Percentiles rank a stretch among this genome's conserved stretches.
These are phyloP conservation scores for Pestalotiopsis sp. DNA, from an alignment of 2,329 filamentous ascomycete species.

Conservation along the genomic window DNA sequence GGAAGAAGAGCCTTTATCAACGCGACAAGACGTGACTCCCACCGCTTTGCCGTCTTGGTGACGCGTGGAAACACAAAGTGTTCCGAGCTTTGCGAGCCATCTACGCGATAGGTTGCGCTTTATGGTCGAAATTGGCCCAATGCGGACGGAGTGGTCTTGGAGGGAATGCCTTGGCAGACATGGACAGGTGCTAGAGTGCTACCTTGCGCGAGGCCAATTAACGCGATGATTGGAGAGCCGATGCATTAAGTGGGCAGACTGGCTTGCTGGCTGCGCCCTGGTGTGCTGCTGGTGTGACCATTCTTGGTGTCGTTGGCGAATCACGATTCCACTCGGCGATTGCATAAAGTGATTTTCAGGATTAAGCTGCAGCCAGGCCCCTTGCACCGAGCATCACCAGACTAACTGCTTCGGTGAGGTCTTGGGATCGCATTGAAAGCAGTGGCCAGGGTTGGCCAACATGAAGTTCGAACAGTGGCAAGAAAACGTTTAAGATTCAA, in stretches of 20 bases:
- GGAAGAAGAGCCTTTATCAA: slow-evolving; percentile 22
- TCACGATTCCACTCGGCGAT: slow-evolving; percentile 19
- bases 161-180: background rate
- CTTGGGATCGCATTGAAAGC: background rate
- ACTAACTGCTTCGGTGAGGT: background rate
- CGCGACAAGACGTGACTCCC: slow-evolving; percentile 27
- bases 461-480: background rate
- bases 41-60: slow-evolving; percentile 19
- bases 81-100: slow-evolving; percentile 10
- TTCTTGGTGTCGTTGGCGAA: slow-evolving; percentile 18
- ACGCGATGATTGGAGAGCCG: slow-evolving; percentile 32
- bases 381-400: slow-evolving; percentile 20
- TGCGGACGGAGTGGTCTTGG: background rate
- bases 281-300: slow-evolving; percentile 21
- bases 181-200: background rate
- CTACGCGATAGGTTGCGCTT: slow-evolving; percentile 16
- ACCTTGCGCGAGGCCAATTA: background rate
- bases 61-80: slow-evolving; percentile 31
- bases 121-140: slow-evolving; percentile 9
- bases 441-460: background rate
- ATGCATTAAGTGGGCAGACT: slow-evolving; percentile 9
- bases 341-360: slow-evolving; percentile 25
- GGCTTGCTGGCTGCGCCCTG: slow-evolving; percentile 13
- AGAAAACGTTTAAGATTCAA: too few relatives aligned
- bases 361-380: slow-evolving; percentile 19